Percentiles rank a stretch among this genome's conserved stretches.
Conservation (phyloP, 2,329 filamentous ascomycete genomes). For the Teratosphaeriaceae sp. region DNA sequence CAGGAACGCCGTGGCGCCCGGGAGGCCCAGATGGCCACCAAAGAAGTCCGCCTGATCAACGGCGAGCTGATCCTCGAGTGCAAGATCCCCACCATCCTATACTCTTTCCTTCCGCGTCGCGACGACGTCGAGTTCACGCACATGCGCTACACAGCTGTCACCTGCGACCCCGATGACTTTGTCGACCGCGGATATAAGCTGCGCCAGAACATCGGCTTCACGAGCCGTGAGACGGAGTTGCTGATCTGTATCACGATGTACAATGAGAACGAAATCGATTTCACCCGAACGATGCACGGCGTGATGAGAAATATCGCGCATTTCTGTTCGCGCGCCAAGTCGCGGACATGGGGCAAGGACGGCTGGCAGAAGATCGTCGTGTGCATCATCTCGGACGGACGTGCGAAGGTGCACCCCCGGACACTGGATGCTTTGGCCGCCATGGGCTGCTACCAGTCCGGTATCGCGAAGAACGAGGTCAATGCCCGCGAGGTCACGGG, state of each 20-base stretch:
- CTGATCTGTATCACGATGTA: conserved; percentile 99
- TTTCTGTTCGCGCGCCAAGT: conserved; percentile 88
- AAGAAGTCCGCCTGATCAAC: conserved; percentile 94
- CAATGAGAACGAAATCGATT: conserved; percentile 95
- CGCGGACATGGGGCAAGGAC: conserved; percentile 90
- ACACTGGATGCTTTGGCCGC: conserved; percentile 92
- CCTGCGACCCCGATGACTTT: conserved; percentile 93
- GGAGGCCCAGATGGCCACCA: conserved; percentile 80
- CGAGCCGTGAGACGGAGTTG: conserved; percentile 81
- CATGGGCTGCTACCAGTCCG: conserved; percentile 96
- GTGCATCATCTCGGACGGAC: conserved; percentile 90
- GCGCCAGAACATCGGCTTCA: conserved; percentile 80
- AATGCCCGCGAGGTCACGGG: conserved; percentile 93
- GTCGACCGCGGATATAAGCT: conserved; percentile 83
- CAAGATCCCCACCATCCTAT: conserved; percentile 97
- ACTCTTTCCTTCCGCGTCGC: conserved; percentile 88
- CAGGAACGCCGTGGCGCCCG: conserved; percentile 84
- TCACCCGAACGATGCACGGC: conserved; percentile 96
- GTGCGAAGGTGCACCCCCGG: conserved; percentile 85
- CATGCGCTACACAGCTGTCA: conserved; percentile 98
- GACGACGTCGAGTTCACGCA: conserved; percentile 97
- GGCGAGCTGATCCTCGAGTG: conserved; percentile 96
- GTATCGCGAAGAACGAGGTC: conserved; percentile 97
- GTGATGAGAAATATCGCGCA: conserved; percentile 98
- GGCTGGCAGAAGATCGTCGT: conserved; percentile 99